phyloP scores from a whole-genome alignment of 1,284 basidiomycete species.

The Trametes pubescens region DNA sequence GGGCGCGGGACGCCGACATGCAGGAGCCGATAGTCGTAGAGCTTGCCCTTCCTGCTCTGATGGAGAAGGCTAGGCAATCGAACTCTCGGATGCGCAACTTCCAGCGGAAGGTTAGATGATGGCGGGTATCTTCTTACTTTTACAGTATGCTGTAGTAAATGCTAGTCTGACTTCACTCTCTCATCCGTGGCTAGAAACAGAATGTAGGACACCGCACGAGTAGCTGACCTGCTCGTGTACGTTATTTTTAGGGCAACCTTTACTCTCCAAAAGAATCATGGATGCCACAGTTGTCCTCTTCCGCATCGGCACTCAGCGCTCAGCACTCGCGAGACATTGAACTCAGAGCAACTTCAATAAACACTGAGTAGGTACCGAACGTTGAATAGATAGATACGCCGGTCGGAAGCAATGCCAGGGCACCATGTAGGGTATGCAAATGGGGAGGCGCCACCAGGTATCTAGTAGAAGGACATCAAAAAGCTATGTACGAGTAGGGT shows the following conservation, averaged over 20 bases:
- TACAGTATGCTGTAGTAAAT: no score
- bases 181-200: no score
- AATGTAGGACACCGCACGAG: no score
- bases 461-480: conserved; percentile 1
- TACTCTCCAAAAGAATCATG: no score
- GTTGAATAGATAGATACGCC: conserved; percentile 30
- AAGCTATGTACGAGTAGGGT: conserved; percentile 22
- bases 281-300: no score
- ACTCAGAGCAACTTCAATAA: background rate
- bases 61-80: background rate
- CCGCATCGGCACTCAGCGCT: background rate
- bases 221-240: no score
- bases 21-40: background rate
- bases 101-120: no score
- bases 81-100: no score
- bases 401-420: conserved; percentile 17
- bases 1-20: background rate
- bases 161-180: no score
- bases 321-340: background rate
- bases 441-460: conserved; percentile 21
- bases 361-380: no score
- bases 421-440: conserved; percentile 29
- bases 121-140: no score
- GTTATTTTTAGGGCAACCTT: no score
- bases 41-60: background rate